Evolutionary conservation across 306 rosid genomes (phyloP).

Genomic region (Pyrus communis): DNA sequence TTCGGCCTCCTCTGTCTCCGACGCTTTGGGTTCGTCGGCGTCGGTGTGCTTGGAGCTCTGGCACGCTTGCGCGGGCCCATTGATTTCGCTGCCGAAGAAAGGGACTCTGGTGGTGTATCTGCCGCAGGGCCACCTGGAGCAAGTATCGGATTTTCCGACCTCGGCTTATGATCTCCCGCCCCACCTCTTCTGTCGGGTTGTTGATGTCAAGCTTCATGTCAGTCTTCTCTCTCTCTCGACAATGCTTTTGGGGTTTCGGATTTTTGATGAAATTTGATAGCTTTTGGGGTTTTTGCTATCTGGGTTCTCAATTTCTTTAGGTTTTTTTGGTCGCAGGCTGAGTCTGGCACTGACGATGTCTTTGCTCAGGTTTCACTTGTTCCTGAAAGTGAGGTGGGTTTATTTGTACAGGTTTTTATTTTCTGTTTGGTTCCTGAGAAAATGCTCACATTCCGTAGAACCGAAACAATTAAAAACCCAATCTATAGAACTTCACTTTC

Average conservation of each 20-base stretch:
- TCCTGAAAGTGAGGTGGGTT: constrained; percentile 88
- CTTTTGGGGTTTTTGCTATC: constrained; percentile 1
- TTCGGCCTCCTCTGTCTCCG: constrained; percentile 46
- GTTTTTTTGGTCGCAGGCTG: constrained; percentile 55
- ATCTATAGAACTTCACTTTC: background rate
- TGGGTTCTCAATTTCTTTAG: constrained; percentile 18
- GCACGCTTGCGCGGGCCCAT: constrained; percentile 99
- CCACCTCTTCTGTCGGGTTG: constrained; percentile 89
- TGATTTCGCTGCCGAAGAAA: constrained; percentile 83
- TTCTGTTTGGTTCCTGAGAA: constrained; percentile 13
- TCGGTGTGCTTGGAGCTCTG: constrained; percentile 92
- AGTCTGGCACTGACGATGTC: constrained; percentile 90
- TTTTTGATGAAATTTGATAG: background rate
- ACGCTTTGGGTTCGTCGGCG: constrained; percentile 24
- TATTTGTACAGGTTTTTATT: background rate
- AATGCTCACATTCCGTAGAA: background rate
- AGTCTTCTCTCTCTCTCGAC: constrained; percentile 2
- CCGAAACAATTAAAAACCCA: background rate
- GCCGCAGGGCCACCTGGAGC: constrained; percentile 92
- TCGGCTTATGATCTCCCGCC: constrained; percentile 60
- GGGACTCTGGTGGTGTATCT: constrained; percentile 77
- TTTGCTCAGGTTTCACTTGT: constrained; percentile 72
- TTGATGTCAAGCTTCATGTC: constrained; percentile 92
- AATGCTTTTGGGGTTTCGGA: constrained; percentile 5
- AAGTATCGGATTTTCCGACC: constrained; percentile 57